Evolutionary conservation across 495 filamentous ascomycete genomes (phyloP), one percentile per base, ranked within the genome.

Genomic region (Tuber calosporum): DNA sequence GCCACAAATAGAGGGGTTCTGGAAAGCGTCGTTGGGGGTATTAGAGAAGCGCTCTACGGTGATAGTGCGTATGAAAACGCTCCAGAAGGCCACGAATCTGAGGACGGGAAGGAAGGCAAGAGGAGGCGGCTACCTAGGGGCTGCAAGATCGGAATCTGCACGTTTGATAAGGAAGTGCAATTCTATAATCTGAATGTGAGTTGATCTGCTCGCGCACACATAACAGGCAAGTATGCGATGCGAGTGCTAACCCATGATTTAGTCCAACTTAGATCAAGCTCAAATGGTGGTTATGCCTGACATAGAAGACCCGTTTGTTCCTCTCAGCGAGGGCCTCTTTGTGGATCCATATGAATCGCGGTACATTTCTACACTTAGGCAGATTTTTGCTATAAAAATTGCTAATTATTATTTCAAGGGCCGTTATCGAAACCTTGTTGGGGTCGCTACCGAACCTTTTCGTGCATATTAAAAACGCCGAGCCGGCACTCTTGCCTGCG

Each of bases 281-380:
- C 95, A 99, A 80, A 97, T 98, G 94, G 89, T 98, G 85, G 93
- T 98, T 26, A 97, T 98, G 93, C 92, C 95, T 15, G 95, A 99
- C 81, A 87, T 99, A 72, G 93, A 99, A 77, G 95, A 99, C 77
- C 94, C 95, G 0, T 99, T 99, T 82, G 90, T 97, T 11, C 95
- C 96, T 66, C 84, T 98, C 22, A 92, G 91, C 76, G 91, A 97
- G 68, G 94, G 94, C 15, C 85, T 98, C 4, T 97, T 99, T 83
- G 94, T 97, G 5, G 95, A 99, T 82, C 94, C 96, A 15, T 91
- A 96, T 79, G 92, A 97, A 82, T 95, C 93, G 37, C 93, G 91
- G 88, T 90, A 85, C 68, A 85, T 78, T 9, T 69, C 53, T 69
- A 9, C n/a, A 20, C 39, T 20, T 40, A 22, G 34, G 37, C 36